Base-by-base conservation (phyloP, 257 asterid species). In the Fraxinus excelsior region DNA sequence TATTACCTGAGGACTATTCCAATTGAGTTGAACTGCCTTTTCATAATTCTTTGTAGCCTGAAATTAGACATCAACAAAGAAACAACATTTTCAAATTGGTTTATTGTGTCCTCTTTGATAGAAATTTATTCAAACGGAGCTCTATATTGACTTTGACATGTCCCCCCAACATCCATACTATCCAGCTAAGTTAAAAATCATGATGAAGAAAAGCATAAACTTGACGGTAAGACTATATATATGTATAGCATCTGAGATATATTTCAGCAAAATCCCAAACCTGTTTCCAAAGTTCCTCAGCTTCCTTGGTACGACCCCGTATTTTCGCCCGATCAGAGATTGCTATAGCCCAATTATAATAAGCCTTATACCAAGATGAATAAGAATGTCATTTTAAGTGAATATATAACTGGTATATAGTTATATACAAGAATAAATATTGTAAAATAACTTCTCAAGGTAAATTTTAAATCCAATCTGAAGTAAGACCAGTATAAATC, bases 261-360 rank as follows among this genome's bases (percentile, higher is more conserved):
- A 35, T 25, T 31, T 29, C 35, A 78, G 40, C 16, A 80, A 83
- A 73, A 72, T 40, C 5, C 62, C 74, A 56, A 74, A 91, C 98
- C 97, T 90, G 97, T 84, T 93, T 92, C 99, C 98, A 94, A 62
- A 93, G 89, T 82, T 96, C 99, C 90, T 96, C 99, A 56, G 98
- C 99, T 87, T 96, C 99, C 86, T 92, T 96, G 79, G 99, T 96
- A 82, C 98, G 98, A 74, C 99, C 99, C 58, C 99, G 92, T 88
- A 94, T 93, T 86, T 96, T 96, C 11, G 99, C 99, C 72, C 98
- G 89, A 84, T 96, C 99, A 67, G 99, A 96, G 85, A 96, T 93
- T 84, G 99, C 99, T 74, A 96, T 96, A 68, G 99, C 98, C 97
- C 98, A 96, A 67, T 96, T 96, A 81, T 96, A 96, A 79, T 88